Percentiles rank a stretch among this genome's conserved stretches.
phyloP scores from a whole-genome alignment of 441 rosid species.

The Pelargonium citronellum region DNA sequence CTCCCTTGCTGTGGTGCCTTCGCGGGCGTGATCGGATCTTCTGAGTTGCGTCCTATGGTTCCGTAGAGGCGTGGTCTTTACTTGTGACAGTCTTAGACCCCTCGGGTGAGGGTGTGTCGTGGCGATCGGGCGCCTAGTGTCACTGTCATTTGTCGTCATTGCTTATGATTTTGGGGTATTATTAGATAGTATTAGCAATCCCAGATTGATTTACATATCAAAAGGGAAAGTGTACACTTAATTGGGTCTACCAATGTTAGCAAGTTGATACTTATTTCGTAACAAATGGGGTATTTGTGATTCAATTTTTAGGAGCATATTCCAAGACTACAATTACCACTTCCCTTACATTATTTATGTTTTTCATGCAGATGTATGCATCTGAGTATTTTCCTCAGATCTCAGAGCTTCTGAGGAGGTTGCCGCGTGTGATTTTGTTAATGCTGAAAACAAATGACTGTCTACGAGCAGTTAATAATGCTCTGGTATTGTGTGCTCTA shows the following conservation, averaged over 20 bases:
- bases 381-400: slow-evolving; percentile 81
- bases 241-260: background rate
- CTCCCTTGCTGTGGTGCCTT: too few relatives aligned
- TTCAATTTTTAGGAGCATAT: background rate
- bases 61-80: too few relatives aligned
- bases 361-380: slow-evolving; percentile 66
- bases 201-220: background rate
- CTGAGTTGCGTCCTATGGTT: too few relatives aligned
- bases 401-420: slow-evolving; percentile 82
- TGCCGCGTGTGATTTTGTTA: slow-evolving; percentile 83
- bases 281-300: background rate
- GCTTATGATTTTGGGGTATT: too few relatives aligned
- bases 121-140: too few relatives aligned
- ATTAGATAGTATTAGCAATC: background rate
- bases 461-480: slow-evolving; percentile 73
- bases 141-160: too few relatives aligned
- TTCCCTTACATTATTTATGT: slow-evolving; percentile 8
- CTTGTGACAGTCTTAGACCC: too few relatives aligned
- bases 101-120: too few relatives aligned
- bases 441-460: slow-evolving; percentile 95
- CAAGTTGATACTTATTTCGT: background rate
- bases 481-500: slow-evolving; percentile 41
- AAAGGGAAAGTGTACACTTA: background rate
- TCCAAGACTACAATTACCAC: background rate
- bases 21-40: too few relatives aligned